A percentile compares a stretch with the other conserved stretches of the same genome.
phyloP scores from a whole-genome alignment of 192 early-diverging fungal genomes.

The Mortierella hygrophila region DNA sequence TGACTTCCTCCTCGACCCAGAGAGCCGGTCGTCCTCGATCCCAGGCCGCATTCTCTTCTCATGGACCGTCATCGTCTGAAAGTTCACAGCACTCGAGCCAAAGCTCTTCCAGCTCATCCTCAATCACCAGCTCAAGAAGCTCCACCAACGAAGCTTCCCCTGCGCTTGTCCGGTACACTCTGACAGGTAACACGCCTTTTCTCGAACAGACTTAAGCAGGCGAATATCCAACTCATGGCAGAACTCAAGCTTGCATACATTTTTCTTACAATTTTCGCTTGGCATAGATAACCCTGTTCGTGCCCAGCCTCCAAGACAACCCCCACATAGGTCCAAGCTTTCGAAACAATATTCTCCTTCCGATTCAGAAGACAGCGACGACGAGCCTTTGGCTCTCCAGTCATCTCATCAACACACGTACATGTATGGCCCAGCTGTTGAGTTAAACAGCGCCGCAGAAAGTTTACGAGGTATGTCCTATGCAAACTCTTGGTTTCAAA shows the following conservation, averaged over 20 bases:
- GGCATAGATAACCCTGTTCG: slow-evolving; percentile 21
- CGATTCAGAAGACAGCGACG: slow-evolving; percentile 43
- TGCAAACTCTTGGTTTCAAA: background rate
- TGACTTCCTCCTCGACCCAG: background rate
- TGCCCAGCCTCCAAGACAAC: slow-evolving; percentile 27
- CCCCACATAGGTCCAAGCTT: slow-evolving; percentile 35
- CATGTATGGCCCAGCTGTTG: slow-evolving; percentile 2
- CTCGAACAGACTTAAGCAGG: background rate
- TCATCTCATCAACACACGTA: background rate
- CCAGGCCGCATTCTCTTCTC: slow-evolving; percentile 12
- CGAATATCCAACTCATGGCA: background rate
- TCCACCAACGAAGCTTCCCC: slow-evolving; percentile 13
- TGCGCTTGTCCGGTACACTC: slow-evolving; percentile 7
- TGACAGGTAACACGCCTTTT: slow-evolving; percentile 5
- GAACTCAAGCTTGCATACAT: background rate
- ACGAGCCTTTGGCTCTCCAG: slow-evolving; percentile 28
- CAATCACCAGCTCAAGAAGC: slow-evolving; percentile 15
- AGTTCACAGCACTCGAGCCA: slow-evolving; percentile 13
- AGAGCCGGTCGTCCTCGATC: slow-evolving; percentile 9
- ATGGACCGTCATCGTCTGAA: slow-evolving; percentile 5
- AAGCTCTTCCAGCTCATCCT: background rate
- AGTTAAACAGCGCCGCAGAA: slow-evolving; percentile 20
- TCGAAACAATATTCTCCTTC: slow-evolving; percentile 50
- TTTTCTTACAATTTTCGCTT: background rate
- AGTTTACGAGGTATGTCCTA: slow-evolving; percentile 31